Percentiles rank a stretch among this genome's conserved stretches.
These are phyloP conservation scores for Besnoitia besnoiti DNA, from an alignment of 169 alveolate species.

Conservation along the genomic window DNA sequence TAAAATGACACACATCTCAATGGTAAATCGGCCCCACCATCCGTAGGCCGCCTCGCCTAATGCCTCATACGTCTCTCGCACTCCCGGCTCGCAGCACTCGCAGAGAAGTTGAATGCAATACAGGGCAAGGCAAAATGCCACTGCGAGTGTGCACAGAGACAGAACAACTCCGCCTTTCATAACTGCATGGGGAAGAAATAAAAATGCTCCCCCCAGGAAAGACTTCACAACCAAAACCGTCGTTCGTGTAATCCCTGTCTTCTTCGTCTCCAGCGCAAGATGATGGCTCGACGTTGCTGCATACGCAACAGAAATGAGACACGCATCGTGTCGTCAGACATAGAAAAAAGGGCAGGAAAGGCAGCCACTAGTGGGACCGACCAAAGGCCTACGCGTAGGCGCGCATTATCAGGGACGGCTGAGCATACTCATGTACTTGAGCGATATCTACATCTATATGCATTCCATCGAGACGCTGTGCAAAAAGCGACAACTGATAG, in stretches of 20 bases:
- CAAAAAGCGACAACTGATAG: too few species aligned
- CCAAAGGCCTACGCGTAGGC: too few species aligned
- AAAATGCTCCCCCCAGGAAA: constrained; percentile 23
- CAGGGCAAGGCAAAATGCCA: background rate
- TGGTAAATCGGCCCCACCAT: background rate
- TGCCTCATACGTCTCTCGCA: constrained; percentile 8
- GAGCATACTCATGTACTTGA: too few species aligned
- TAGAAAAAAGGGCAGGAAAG: too few species aligned
- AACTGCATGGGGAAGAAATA: constrained; percentile 35
- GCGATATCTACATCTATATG: too few species aligned
- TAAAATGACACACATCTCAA: constrained; percentile 2
- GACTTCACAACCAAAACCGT: constrained; percentile 23
- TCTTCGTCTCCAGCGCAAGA: constrained; percentile 3
- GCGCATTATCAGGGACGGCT: too few species aligned
- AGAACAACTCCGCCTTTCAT: constrained; percentile 38
- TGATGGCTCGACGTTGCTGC: too few species aligned
- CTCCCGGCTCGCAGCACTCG: constrained; percentile 13
- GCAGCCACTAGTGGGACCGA: too few species aligned
- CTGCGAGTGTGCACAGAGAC: background rate
- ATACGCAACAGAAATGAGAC: too few species aligned
- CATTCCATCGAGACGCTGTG: too few species aligned
- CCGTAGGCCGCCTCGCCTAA: constrained; percentile 23
- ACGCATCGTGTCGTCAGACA: too few species aligned
- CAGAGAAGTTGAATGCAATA: constrained; percentile 5
- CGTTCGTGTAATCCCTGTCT: background rate